Base-by-base conservation (phyloP, 73 alveolate genomes). In the Paramecium biaurelia region DNA sequence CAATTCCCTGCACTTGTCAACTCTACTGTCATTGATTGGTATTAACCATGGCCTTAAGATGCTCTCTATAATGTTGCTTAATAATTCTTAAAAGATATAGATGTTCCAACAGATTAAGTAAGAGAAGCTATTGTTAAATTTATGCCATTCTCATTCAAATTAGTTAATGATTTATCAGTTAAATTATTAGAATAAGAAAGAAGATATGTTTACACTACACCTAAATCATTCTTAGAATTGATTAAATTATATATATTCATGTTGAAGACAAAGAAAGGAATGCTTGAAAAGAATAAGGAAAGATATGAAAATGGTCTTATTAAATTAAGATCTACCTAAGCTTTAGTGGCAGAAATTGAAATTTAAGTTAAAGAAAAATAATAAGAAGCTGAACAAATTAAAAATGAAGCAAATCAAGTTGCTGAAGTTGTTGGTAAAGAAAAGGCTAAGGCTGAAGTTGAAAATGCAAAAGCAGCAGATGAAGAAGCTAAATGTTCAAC, bases 1-100 rank as follows among this genome's bases (percentile, higher is more conserved):
- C 97, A 99, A 95, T 99, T 99, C 99, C 99, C 99, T 0, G 99
- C 99, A 47, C 93, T 99, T 85, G 99, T 99, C 58, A 99, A 99
- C 93, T 98, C 99, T 87, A 97, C 99, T 86, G 99, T 94, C 70
- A 98, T 96, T 53, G 99, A 96, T 95, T 97, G 99, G 99, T 99
- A 97, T 99, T 99, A 99, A 94, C 99, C 99, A 11, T 99, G 99
- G 99, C 99, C 99, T 34, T 98, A 96, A 95, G 99, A 99, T 70
- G 99, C 99, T 53, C 98, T 99, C 57, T 95, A 97, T 58, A 93
- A 99, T 85, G 99, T 98, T 93, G 99, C 99, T 14, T 89, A 96
- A 4, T 70, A 85, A 57, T 96, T 96, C 97, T 49, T 96, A 58
- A 97, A 96, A 38, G 99, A 96, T 76, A 96, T 97, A 56, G 99